These are phyloP conservation scores for Musa troglodytarum DNA, from an alignment of 176 grass and related monocot genomes.

Conservation along the genomic window DNA sequence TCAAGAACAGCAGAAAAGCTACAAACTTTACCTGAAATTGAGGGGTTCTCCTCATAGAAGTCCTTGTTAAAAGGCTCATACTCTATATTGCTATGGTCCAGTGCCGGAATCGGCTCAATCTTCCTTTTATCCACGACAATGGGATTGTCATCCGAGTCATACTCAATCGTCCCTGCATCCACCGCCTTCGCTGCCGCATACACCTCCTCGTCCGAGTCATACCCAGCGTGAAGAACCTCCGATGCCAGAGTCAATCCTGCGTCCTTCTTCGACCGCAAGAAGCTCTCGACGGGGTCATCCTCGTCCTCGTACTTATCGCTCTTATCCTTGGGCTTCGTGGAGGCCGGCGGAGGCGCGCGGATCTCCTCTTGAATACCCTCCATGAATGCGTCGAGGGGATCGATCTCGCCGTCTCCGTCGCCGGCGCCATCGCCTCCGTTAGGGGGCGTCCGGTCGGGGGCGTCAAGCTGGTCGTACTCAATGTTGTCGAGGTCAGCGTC, in stretches of 20 bases:
- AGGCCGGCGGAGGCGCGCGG: slow-evolving; percentile 41
- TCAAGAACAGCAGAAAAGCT: slow-evolving; percentile 3
- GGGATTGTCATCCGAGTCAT: slow-evolving; percentile 88
- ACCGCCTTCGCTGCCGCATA: slow-evolving; percentile 94
- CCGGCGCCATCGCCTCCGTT: background rate
- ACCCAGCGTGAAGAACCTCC: slow-evolving; percentile 66
- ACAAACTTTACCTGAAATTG: slow-evolving; percentile 57
- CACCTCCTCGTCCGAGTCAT: slow-evolving; percentile 92
- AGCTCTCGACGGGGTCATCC: slow-evolving; percentile 83
- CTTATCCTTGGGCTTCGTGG: slow-evolving; percentile 11
- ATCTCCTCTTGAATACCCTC: slow-evolving; percentile 88
- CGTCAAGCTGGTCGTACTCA: slow-evolving; percentile 44
- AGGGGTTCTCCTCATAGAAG: slow-evolving; percentile 89
- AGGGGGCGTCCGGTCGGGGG: slow-evolving; percentile 8
- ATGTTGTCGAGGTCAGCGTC: slow-evolving; percentile 93
- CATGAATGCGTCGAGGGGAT: slow-evolving; percentile 94
- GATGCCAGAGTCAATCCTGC: slow-evolving; percentile 59
- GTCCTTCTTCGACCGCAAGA: slow-evolving; percentile 86
- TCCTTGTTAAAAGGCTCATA: slow-evolving; percentile 80
- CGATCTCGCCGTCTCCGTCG: slow-evolving; percentile 39
- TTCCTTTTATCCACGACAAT: slow-evolving; percentile 91
- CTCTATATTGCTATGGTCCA: slow-evolving; percentile 70
- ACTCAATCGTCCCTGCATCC: slow-evolving; percentile 81
- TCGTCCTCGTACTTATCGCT: slow-evolving; percentile 69
- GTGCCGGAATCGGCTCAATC: slow-evolving; percentile 74